Evolutionary conservation across 495 filamentous ascomycete genomes (phyloP).

Genomic region (Podospora pseudocomata): DNA sequence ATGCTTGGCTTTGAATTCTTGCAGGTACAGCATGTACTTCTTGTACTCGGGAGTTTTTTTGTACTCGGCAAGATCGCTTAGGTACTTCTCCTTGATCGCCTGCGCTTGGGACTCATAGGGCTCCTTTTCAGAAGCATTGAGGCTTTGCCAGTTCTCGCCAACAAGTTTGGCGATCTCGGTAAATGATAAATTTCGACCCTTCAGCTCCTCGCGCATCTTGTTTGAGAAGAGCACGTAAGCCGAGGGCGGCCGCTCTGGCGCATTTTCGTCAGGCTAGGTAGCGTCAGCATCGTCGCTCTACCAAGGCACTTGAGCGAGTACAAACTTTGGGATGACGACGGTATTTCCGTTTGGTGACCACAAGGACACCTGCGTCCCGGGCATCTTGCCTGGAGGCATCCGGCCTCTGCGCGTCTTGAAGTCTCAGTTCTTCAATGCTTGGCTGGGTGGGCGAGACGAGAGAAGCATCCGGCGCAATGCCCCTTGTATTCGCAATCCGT

Average conservation of each 20-base stretch:
- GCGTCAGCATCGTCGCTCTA: constrained; percentile 9
- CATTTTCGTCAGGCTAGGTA: constrained; percentile 65
- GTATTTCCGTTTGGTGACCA: constrained; percentile 64
- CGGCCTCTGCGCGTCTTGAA: constrained; percentile 30
- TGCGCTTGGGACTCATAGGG: constrained; percentile 65
- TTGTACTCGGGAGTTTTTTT: constrained; percentile 64
- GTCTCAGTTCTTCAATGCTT: constrained; percentile 36
- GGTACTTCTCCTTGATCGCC: constrained; percentile 66
- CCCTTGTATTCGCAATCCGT: constrained; percentile 54
- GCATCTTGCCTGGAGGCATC: constrained; percentile 33
- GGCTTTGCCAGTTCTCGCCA: constrained; percentile 72
- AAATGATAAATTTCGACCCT: constrained; percentile 68
- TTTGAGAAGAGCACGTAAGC: constrained; percentile 84
- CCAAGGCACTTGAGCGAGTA: neutral
- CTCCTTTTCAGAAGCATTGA: constrained; percentile 61
- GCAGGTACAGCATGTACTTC: constrained; percentile 62
- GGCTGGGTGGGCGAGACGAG: constrained; percentile 38
- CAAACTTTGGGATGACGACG: constrained; percentile 71
- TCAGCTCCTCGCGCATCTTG: constrained; percentile 70
- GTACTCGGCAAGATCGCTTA: constrained; percentile 62
- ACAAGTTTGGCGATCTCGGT: constrained; percentile 80
- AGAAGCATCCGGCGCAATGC: constrained; percentile 49
- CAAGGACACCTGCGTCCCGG: constrained; percentile 29
- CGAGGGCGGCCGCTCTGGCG: constrained; percentile 71
- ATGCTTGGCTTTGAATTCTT: constrained; percentile 70